Conservation (phyloP, 2,329 filamentous ascomycete species). For the Colletotrichum falcatum region DNA sequence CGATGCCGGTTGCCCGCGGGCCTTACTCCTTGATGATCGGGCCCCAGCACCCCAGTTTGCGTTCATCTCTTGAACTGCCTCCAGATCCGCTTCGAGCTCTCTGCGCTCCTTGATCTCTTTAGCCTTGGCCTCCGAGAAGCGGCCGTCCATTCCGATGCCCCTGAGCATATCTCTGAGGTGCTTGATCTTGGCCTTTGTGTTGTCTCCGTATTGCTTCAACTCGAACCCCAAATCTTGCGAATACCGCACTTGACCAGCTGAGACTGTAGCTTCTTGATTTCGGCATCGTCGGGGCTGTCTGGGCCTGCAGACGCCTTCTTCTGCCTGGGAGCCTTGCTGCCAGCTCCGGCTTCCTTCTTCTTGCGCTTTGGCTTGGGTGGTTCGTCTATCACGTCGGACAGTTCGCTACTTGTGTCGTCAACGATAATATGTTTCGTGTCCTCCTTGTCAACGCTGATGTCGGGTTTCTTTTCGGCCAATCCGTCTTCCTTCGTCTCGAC, state of each 20-base stretch:
- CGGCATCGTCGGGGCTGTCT: conserved; percentile 78
- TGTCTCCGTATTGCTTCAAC: conserved; percentile 78
- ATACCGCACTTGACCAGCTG: conserved; percentile 92
- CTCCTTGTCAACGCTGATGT: conserved; percentile 29
- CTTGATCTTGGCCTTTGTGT: conserved; percentile 81
- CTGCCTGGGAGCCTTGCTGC: conserved; percentile 45
- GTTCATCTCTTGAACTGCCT: conserved; percentile 85
- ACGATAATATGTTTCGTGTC: background rate
- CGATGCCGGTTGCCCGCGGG: conserved; percentile 46
- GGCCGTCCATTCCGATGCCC: conserved; percentile 88
- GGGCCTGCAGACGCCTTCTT: conserved; percentile 52
- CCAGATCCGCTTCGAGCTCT: conserved; percentile 86
- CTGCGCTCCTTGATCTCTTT: conserved; percentile 87
- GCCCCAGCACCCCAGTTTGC: conserved; percentile 76
- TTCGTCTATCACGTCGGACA: conserved; percentile 85
- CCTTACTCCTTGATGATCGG: conserved; percentile 54
- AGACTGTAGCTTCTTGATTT: conserved; percentile 89
- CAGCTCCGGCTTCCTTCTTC: conserved; percentile 59
- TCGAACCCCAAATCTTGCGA: conserved; percentile 91
- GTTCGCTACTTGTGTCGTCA: conserved; percentile 55
- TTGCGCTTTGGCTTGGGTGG: conserved; percentile 68
- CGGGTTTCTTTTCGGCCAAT: conserved; percentile 15
- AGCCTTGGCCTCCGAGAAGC: conserved; percentile 87
- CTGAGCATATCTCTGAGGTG: conserved; percentile 84
- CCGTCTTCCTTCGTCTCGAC: conserved; percentile 15